These are phyloP conservation scores for Triticum dicoccoides DNA, from an alignment of 176 grass and related monocot genomes.

Conservation along the genomic window DNA sequence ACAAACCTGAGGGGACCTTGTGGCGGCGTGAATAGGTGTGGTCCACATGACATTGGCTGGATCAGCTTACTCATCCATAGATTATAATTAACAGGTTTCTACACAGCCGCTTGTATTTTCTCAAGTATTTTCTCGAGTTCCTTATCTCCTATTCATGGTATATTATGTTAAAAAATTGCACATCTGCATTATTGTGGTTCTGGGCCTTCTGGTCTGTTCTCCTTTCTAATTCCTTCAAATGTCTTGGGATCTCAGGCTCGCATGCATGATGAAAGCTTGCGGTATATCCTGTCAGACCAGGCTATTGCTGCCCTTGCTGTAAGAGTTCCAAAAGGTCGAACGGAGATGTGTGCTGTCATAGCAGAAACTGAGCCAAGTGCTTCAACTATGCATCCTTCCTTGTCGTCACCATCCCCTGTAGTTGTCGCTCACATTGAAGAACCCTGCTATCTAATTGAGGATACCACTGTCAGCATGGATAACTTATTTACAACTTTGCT, in stretches of 20 bases:
- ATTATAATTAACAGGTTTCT: slow-evolving; percentile 14
- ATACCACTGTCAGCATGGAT: slow-evolving; percentile 45
- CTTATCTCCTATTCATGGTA: neutral
- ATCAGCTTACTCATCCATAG: neutral
- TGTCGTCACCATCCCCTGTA: slow-evolving; percentile 56
- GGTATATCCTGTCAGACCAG: slow-evolving; percentile 86
- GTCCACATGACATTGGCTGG: neutral
- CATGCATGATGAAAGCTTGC: slow-evolving; percentile 94
- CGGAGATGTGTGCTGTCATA: slow-evolving; percentile 68
- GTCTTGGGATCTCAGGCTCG: slow-evolving; percentile 52
- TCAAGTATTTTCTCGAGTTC: neutral
- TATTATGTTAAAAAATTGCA: slow-evolving; percentile 10
- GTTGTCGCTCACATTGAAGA: slow-evolving; percentile 69
- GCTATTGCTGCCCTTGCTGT: slow-evolving; percentile 68
- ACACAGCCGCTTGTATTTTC: neutral
- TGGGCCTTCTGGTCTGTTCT: slow-evolving; percentile 10
- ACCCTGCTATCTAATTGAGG: slow-evolving; percentile 50
- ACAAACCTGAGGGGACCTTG: neutral
- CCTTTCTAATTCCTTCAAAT: slow-evolving; percentile 23
- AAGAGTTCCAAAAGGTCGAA: slow-evolving; percentile 59
- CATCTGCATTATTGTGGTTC: slow-evolving; percentile 12
- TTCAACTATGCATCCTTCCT: slow-evolving; percentile 38
- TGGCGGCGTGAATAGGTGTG: neutral
- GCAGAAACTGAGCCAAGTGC: slow-evolving; percentile 45
- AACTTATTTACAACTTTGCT: slow-evolving; percentile 63